A percentile compares a stretch with the other conserved stretches of the same genome.
Conservation (phyloP, 2,329 filamentous ascomycete genomes). For the Seiridium cupressi region DNA sequence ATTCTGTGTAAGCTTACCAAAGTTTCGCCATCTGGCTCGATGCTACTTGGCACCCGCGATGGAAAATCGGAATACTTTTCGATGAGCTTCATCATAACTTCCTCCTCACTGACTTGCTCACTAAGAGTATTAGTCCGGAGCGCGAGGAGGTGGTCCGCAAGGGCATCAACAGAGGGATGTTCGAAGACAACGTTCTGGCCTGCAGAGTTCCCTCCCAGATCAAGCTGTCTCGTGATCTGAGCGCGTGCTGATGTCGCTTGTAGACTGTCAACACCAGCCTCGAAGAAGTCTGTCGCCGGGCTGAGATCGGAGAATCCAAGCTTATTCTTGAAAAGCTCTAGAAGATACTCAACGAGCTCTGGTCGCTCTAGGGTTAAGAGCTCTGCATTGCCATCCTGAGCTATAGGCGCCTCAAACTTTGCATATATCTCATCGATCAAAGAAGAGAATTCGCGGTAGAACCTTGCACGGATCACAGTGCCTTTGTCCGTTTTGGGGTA, state of each 20-base stretch:
- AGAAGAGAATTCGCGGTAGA: not conserved
- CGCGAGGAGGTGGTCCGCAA: not conserved
- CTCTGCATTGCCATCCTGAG: constrained; percentile 1
- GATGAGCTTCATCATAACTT: not conserved
- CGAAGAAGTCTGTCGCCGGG: constrained; percentile 38
- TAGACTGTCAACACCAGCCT: constrained; percentile 43
- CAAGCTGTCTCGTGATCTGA: constrained; percentile 35
- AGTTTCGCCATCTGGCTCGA: not conserved
- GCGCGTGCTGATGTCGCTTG: constrained; percentile 43
- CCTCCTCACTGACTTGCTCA: not conserved
- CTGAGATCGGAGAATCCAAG: constrained; percentile 29
- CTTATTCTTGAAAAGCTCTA: constrained; percentile 24
- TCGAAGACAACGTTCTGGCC: not conserved
- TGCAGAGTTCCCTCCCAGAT: constrained; percentile 24
- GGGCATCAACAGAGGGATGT: not conserved
- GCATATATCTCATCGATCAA: constrained; percentile 26
- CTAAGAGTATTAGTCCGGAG: not conserved
- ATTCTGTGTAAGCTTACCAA: not conserved
- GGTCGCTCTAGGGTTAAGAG: constrained; percentile 1
- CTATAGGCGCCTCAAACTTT: constrained; percentile 15
- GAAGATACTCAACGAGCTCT: constrained; percentile 31
- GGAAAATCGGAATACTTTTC: not conserved
- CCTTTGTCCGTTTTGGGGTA: constrained; percentile 57
- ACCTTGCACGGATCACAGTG: constrained; percentile 47
- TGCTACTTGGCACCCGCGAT: not conserved